A percentile compares a stretch with the other conserved stretches of the same genome.
Evolutionary conservation across 768 basidiomycete genomes (phyloP).

Genomic region (Plicaturopsis crispa): DNA sequence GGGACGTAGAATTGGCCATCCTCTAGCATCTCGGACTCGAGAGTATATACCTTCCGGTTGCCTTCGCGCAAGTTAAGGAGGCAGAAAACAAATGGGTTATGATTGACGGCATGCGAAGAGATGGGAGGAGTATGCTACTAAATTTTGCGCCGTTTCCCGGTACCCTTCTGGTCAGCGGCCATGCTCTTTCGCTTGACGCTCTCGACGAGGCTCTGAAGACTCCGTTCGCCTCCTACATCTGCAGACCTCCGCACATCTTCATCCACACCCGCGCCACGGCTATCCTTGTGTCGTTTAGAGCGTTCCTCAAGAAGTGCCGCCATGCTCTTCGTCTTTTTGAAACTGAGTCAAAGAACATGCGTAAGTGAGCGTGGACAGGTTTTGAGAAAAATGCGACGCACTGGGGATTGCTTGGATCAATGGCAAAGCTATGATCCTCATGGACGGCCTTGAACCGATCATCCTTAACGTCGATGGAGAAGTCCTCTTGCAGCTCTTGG

Average conservation of each 20-base stretch:
- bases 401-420: conserved; percentile 95
- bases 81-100: no score
- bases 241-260: background rate
- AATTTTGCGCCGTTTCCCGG: conserved; percentile 33
- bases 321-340: conserved; percentile 93
- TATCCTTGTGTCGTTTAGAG: conserved; percentile 48
- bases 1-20: no score
- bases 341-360: conserved; percentile 38
- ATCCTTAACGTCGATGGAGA: conserved; percentile 79
- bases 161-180: conserved; percentile 14
- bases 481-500: conserved; percentile 73
- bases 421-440: conserved; percentile 87
- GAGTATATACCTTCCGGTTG: no score
- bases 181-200: conserved; percentile 79
- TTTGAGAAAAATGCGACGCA: conserved; percentile 34
- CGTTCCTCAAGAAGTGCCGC: conserved; percentile 76
- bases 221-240: conserved; percentile 16
- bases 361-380: background rate
- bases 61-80: no score
- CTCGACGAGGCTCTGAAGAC: conserved; percentile 66
- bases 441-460: conserved; percentile 82
- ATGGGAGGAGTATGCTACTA: no score
- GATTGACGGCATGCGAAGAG: no score
- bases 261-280: conserved; percentile 5
- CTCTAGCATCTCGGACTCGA: no score